phyloP scores from a whole-genome alignment of 176 grass and related monocot genomes.

The Saccharum officinarum region DNA sequence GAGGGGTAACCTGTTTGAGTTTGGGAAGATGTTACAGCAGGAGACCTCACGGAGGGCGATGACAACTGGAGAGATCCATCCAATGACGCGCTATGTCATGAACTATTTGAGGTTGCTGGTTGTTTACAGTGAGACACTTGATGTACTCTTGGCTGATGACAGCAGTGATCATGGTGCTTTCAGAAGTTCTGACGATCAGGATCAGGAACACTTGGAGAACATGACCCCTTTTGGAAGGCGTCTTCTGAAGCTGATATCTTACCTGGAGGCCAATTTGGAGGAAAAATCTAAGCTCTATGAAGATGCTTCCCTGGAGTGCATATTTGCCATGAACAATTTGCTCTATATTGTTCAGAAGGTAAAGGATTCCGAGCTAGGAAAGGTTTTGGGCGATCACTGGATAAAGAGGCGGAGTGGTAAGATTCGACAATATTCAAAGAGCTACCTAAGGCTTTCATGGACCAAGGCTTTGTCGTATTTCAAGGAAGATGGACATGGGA shows the following conservation, averaged over 20 bases:
- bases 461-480: slow-evolving; percentile 75
- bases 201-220: slow-evolving; percentile 55
- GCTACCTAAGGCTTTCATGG: slow-evolving; percentile 88
- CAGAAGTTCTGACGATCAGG: slow-evolving; percentile 39
- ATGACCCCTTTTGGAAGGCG: slow-evolving; percentile 64
- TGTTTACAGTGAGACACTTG: slow-evolving; percentile 72
- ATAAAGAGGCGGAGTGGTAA: slow-evolving; percentile 66
- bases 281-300: slow-evolving; percentile 97
- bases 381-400: slow-evolving; percentile 87
- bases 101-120: slow-evolving; percentile 84
- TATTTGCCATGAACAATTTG: slow-evolving; percentile 99
- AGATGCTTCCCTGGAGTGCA: slow-evolving; percentile 70
- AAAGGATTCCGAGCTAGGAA: slow-evolving; percentile 93
- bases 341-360: slow-evolving; percentile 85
- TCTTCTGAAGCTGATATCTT: slow-evolving; percentile 72
- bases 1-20: slow-evolving; percentile 72
- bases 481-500: slow-evolving; percentile 68
- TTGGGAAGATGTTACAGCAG: slow-evolving; percentile 72
- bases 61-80: slow-evolving; percentile 76
- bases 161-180: slow-evolving; percentile 22
- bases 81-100: slow-evolving; percentile 93
- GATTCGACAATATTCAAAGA: slow-evolving; percentile 84
- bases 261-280: slow-evolving; percentile 83
- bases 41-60: slow-evolving; percentile 74
- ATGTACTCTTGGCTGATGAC: slow-evolving; percentile 59